Conservation (phyloP, 2,329 filamentous ascomycete genomes). For the Dactylellina drechsleri region DNA sequence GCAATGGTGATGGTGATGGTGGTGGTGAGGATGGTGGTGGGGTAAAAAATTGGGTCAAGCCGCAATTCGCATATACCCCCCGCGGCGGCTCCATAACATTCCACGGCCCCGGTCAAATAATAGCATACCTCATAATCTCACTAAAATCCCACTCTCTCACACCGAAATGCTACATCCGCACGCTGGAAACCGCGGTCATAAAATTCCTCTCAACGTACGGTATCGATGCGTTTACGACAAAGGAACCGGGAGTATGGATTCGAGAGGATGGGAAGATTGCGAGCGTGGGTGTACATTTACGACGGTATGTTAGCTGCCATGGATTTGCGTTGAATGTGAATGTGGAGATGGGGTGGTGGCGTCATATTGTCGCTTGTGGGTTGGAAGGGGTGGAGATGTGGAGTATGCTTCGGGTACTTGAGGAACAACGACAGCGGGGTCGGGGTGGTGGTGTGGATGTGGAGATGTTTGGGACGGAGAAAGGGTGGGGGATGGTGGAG, state of each 20-base stretch:
- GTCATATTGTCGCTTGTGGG: conserved; percentile 89
- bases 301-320: conserved; percentile 82
- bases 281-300: conserved; percentile 88
- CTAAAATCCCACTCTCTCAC: conserved; percentile 74
- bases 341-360: conserved; percentile 72
- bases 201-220: conserved; percentile 70
- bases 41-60: conserved; percentile 58
- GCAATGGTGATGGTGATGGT: too few species aligned
- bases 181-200: conserved; percentile 81
- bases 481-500: conserved; percentile 62
- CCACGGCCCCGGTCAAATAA: conserved; percentile 90
- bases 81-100: conserved; percentile 93
- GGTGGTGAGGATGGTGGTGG: too few species aligned
- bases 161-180: conserved; percentile 78
- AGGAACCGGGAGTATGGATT: conserved; percentile 85
- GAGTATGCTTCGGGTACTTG: conserved; percentile 71
- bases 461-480: background rate
- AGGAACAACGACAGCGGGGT: background rate
- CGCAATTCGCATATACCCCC: conserved; percentile 75
- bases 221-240: conserved; percentile 72
- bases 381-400: conserved; percentile 81
- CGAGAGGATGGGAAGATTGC: conserved; percentile 77
- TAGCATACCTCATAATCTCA: conserved; percentile 92
- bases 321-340: conserved; percentile 83
- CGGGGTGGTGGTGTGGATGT: conserved; percentile 34